Conservation (phyloP, 1,284 basidiomycete species). For the Cryptococcus sp. region DNA sequence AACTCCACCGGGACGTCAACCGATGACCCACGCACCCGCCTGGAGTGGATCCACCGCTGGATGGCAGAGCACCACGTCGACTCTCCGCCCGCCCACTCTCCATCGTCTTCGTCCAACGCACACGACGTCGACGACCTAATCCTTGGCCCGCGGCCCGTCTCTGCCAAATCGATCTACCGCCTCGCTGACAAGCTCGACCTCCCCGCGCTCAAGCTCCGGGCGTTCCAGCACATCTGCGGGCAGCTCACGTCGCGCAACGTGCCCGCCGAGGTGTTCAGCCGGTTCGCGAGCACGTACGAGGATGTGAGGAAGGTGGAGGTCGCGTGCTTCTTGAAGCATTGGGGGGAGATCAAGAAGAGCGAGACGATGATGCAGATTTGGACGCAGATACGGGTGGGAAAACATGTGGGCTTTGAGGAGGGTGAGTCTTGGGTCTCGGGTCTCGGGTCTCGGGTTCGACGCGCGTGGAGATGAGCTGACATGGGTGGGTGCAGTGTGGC, state of each 20-base stretch:
- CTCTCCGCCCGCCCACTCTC: neutral
- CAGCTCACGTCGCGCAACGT: constrained; percentile 74
- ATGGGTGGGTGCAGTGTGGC: constrained; percentile 25
- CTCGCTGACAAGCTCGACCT: constrained; percentile 66
- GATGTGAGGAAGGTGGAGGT: constrained; percentile 77
- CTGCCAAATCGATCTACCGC: constrained; percentile 81
- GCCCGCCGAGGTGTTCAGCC: constrained; percentile 78
- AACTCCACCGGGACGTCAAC: constrained; percentile 4
- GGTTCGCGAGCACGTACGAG: constrained; percentile 75
- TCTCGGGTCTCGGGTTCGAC: neutral
- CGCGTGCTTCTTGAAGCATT: constrained; percentile 72
- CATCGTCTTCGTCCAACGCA: neutral
- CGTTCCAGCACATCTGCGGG: constrained; percentile 65
- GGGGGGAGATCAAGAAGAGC: constrained; percentile 73
- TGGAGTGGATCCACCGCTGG: constrained; percentile 45
- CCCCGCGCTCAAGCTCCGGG: constrained; percentile 42
- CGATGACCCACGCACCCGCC: constrained; percentile 19
- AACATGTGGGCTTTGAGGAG: constrained; percentile 69
- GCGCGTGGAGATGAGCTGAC: neutral
- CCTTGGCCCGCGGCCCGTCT: constrained; percentile 67
- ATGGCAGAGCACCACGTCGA: constrained; percentile 30
- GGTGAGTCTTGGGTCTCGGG: constrained; percentile 45
- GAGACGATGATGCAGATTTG: constrained; percentile 78
- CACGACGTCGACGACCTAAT: neutral
- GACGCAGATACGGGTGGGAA: constrained; percentile 72